Evolutionary conservation across 148 eudicot genomes (phyloP), one percentile per base, ranked within the genome.

Genomic region (Amaranthus cruentus): DNA sequence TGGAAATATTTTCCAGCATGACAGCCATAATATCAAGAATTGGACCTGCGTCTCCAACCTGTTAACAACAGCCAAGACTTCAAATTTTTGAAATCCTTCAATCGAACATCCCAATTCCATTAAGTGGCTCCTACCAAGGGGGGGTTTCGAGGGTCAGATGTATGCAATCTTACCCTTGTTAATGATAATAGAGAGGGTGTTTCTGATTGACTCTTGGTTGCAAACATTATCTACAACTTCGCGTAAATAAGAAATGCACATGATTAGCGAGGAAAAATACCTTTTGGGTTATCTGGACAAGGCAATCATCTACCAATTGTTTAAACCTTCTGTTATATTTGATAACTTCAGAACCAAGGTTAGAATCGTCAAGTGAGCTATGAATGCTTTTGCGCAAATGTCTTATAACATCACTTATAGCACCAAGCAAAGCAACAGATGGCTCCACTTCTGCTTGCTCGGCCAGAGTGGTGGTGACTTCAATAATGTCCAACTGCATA

Each of bases 31-130:
- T 88, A 79, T 92, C 97, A 74, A 91, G 93, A 75, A 96, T 84
- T 70, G 90, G 95, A 68, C 97, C 87, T 38, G 96, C 99, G 85
- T 96, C 97, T 82, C 99, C 99, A 76, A 96, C 97, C 99, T 96
- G 86, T 81, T 79, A 56, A 60, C 1, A 52, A 66, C 10, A 72
- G 67, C 15, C n/a, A 48, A 64, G 57, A 10, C 4, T 48, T 63
- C 56, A 69, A 42, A 14, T 66, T 44, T 12, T 46, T 50, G 53
- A 9, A 42, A 14, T 66, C 18, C 15, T 46, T 57, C 59, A 9
- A 42, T 73, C 48, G 60, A 71, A 38, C 57, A 66, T 2, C 51
- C 51, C 50, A 5, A 62, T 28, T 10, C 18, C 21, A 57, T 50
- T 51, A 28, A 28, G 38, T 28, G 38, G 38, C 38, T 28, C 38